Base-by-base conservation (phyloP, 2,329 filamentous ascomycete species). In the Xylaria sp. region DNA sequence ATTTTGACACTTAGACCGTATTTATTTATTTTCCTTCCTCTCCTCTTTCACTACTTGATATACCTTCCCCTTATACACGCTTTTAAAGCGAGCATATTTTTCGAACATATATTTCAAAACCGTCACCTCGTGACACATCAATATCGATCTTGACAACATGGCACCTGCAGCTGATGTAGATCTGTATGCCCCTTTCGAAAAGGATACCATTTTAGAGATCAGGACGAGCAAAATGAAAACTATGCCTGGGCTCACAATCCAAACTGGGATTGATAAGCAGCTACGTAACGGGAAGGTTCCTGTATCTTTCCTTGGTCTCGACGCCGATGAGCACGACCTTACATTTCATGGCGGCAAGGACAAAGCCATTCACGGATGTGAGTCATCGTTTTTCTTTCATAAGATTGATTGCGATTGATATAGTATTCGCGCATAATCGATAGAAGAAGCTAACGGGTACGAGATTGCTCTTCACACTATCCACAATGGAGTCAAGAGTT, bases 391-490 rank as follows among this genome's bases (percentile, higher is more conserved):
- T 36, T 57, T 40, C 33, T 33, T 60, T 31, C 60, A 31, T 56
- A 9, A 57, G 13, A 13, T 40, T 23, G 40, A 23, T n/a, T 7
- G 2, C 1, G 23, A 26, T 6, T 0, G n/a, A n/a, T 51, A 11
- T 40, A 23, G 31, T 6, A 38, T 5, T 28, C 13, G 33, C 6
- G 13, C 31, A 13, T 17, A 4, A 36, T 64, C 4, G 13, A 15
- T 13, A 31, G 20, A 38, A 17, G 4, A 23, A 36, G 46, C 53
- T 67, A 38, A 68, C 28, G 6, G 13, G 67, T 62, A 60, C 77
- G 80, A 84, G 90, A 91, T 73, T 90, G 86, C 77, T 84, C 84
- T 6, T 79, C 83, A 0, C 89, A 91, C 75, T 91, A 91, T 73
- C 71, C 80, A 0, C 72, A 77, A 20, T 91, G 89, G 89, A 80